Percentiles rank a stretch among this genome's conserved stretches.
Evolutionary conservation across 164 flowering plant species (phyloP).

Genomic region (Magnolia kwangsiensis): DNA sequence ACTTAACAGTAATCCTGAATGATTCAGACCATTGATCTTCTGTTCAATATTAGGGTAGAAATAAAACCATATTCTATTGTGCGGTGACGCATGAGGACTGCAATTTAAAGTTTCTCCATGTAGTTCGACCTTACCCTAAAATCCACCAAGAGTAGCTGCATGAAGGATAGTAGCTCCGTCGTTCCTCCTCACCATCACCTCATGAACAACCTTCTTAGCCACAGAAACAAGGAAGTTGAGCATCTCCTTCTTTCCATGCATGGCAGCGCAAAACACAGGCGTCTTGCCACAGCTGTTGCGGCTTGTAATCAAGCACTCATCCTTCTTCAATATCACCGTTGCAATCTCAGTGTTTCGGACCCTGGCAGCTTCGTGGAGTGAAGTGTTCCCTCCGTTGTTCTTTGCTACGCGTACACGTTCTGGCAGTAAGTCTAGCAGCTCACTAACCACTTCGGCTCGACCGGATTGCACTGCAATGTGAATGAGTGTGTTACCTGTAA

Average conservation of each 20-base stretch:
- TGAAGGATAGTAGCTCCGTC: conserved; percentile 3
- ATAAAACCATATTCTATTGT: too few relatives aligned
- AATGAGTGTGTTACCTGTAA: background rate
- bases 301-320: background rate
- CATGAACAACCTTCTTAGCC: too few relatives aligned
- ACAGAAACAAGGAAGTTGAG: background rate
- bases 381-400: background rate
- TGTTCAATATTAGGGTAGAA: too few relatives aligned
- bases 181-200: background rate
- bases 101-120: background rate
- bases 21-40: too few relatives aligned
- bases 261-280: background rate
- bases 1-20: too few relatives aligned
- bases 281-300: background rate
- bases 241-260: background rate
- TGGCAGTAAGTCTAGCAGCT: background rate
- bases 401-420: background rate
- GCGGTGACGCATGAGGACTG: too few relatives aligned
- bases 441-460: background rate
- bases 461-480: background rate
- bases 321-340: background rate
- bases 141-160: conserved; percentile 1
- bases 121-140: background rate
- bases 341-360: background rate
- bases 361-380: background rate